Evolutionary conservation across 805 yeast species (phyloP).

Genomic region (Vanderwaltozyma verrucispora): DNA sequence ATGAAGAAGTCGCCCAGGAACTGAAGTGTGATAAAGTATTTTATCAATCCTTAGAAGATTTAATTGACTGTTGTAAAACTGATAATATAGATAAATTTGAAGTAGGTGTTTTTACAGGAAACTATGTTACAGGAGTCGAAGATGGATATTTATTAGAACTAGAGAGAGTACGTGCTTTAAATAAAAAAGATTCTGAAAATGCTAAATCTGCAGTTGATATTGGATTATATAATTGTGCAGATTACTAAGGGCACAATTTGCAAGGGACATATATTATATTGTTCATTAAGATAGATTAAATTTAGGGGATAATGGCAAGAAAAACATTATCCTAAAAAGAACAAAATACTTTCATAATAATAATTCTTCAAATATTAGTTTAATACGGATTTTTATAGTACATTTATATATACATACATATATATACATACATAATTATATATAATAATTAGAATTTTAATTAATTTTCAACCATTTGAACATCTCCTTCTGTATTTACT

Average conservation of each 20-base stretch:
- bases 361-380: too few species aligned
- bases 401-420: too few species aligned
- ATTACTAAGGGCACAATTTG: constrained; percentile 27
- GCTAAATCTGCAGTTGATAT: constrained; percentile 73
- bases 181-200: constrained; percentile 47
- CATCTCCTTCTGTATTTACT: background rate
- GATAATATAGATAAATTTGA: constrained; percentile 50
- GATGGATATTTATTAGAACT: constrained; percentile 70
- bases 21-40: constrained; percentile 89
- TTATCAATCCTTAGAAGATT: constrained; percentile 77
- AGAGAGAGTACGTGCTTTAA: constrained; percentile 71
- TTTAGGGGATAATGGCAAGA: too few species aligned
- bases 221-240: constrained; percentile 51
- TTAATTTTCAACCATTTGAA: background rate
- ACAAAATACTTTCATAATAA: too few species aligned
- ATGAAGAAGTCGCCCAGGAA: constrained; percentile 60
- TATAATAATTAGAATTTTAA: too few species aligned
- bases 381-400: too few species aligned
- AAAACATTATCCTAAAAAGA: too few species aligned
- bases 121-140: constrained; percentile 90
- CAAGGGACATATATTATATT: background rate
- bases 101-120: constrained; percentile 94
- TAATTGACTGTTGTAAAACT: constrained; percentile 65
- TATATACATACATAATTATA: too few species aligned
- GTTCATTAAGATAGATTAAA: background rate